Base-by-base conservation (phyloP, 306 rosid species). In the Hippophae gyantsensis region DNA sequence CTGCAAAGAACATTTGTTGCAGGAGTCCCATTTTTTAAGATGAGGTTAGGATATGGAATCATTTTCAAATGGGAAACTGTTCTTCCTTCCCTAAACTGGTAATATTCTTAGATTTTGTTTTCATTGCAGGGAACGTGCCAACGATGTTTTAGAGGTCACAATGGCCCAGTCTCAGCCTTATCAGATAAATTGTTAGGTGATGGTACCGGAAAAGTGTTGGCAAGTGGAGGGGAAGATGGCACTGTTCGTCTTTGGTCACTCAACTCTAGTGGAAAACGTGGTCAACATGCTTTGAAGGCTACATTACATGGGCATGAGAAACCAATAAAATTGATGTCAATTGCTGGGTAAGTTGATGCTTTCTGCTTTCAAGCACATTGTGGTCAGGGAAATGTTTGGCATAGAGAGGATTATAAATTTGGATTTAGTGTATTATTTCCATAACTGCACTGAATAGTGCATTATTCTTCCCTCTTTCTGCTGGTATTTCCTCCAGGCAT, bases 221-320 rank as follows among this genome's bases (percentile, higher is more conserved):
- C 95, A 54, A 89, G 97, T 70, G 97, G 97, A 70, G 97, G 95
- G 64, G 95, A 86, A 76, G 97, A 89, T 61, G 82, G 90, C 65
- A 86, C 95, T 42, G 87, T 89, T 66, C 87, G 89, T 61, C 87
- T 89, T 42, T 89, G 94, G 95, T 89, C 93, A 48, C 79, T 89
- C 50, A 60, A 66, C 67, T 79, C 95, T 14, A 63, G 78, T 67
- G 89, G 89, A 47, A 82, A 68, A 66, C 81, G 86, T 23, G 93
- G 94, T 43, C 84, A 80, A 66, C 80, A 51, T 26, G 84, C 95
- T 57, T 66, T 75, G 14, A 86, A 78, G 78, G 87, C 95, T 62
- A 86, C 97, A 54, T 64, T 86, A 6, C 70, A 80, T 75, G 97
- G 97, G 42, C 97, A 90, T 65, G 90, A 64, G 70, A 90, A 78